Percentiles rank a stretch among this genome's conserved stretches.
Evolutionary conservation across 768 basidiomycete species (phyloP).

Genomic region (Psilocybe sp.): DNA sequence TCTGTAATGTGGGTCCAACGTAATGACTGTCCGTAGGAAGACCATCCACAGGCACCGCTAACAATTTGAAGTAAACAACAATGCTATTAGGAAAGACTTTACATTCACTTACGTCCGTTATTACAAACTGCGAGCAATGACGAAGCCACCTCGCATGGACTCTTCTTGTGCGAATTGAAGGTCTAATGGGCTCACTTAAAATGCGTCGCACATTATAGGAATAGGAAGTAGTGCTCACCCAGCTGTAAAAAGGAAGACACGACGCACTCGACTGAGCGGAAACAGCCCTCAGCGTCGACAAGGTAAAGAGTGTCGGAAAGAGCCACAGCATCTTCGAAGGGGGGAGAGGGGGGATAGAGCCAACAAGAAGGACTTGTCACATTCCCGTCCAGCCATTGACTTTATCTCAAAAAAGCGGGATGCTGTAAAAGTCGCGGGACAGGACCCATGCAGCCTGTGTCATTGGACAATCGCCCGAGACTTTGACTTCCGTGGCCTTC

Average conservation of each 20-base stretch:
- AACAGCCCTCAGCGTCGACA: slow-evolving; percentile 18
- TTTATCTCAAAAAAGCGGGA: slow-evolving; percentile 8
- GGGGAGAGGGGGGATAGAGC: slow-evolving; percentile 10
- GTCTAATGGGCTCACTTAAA: slow-evolving; percentile 22
- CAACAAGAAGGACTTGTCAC: slow-evolving; percentile 10
- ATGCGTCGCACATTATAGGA: neutral
- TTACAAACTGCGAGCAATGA: slow-evolving; percentile 41
- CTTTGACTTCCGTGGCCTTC: slow-evolving; percentile 19
- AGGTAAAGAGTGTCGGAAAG: slow-evolving; percentile 18
- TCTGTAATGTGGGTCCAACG: slow-evolving; percentile 33
- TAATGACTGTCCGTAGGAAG: slow-evolving; percentile 32
- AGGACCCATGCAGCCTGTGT: slow-evolving; percentile 19
- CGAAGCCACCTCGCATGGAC: slow-evolving; percentile 44
- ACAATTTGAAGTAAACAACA: neutral
- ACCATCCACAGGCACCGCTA: slow-evolving; percentile 31
- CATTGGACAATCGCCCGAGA: slow-evolving; percentile 26
- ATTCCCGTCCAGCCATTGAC: neutral
- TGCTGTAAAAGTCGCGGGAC: slow-evolving; percentile 12
- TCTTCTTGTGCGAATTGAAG: slow-evolving; percentile 43
- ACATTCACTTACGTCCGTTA: slow-evolving; percentile 32
- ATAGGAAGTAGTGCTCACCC: slow-evolving; percentile 26
- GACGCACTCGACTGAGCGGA: slow-evolving; percentile 35
- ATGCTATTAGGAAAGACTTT: neutral
- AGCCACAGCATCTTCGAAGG: slow-evolving; percentile 22
- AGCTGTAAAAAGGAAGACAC: slow-evolving; percentile 39